phyloP scores from a whole-genome alignment of 139 green algal genomes.

The Limnomonas spitsbergensis region DNA sequence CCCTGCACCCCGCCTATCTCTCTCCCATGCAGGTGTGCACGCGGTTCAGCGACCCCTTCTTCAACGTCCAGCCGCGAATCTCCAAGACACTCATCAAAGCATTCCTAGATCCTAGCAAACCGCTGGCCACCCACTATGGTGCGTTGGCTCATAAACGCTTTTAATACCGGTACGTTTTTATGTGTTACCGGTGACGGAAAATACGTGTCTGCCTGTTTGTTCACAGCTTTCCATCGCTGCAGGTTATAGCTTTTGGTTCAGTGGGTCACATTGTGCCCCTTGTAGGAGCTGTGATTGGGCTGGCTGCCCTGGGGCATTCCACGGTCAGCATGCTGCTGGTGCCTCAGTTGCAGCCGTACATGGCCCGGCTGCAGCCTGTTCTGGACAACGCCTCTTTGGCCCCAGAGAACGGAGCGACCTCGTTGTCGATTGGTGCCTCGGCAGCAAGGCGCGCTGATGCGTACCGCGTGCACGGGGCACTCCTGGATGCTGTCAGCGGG shows the following conservation, averaged over 20 bases:
- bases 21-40: conserved; percentile 50
- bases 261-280: too few species aligned
- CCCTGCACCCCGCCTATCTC: too few species aligned
- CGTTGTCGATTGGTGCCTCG: too few species aligned
- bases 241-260: too few species aligned
- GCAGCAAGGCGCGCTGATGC: conserved; percentile 23
- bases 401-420: too few species aligned
- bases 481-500: conserved; percentile 33
- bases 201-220: too few species aligned
- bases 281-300: conserved; percentile 50
- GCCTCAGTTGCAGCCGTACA: conserved; percentile 66
- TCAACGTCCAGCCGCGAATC: conserved; percentile 51
- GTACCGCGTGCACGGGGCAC: conserved; percentile 38
- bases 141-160: not conserved
- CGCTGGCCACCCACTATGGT: conserved; percentile 48
- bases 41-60: conserved; percentile 55
- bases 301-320: conserved; percentile 64
- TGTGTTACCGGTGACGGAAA: too few species aligned
- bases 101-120: conserved; percentile 17
- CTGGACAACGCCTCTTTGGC: not conserved
- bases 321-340: conserved; percentile 66
- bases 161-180: not conserved
- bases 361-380: conserved; percentile 47
- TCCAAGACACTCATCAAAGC: conserved; percentile 17
- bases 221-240: too few species aligned